Base-by-base conservation (phyloP, 306 rosid species). In the Prunus salicina region DNA sequence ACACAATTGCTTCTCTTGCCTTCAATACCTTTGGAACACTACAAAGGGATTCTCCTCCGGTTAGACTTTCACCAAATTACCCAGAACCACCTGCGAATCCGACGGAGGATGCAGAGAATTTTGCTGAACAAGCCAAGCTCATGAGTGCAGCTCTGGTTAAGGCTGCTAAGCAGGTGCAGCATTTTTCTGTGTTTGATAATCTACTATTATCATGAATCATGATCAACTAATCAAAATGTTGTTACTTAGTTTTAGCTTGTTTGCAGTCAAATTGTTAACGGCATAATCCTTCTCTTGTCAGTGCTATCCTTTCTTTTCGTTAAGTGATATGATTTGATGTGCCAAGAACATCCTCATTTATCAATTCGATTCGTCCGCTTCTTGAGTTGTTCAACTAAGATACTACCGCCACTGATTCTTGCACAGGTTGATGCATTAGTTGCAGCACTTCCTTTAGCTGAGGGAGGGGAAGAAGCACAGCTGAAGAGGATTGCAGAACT, bases 41-140 rank as follows among this genome's bases (percentile, higher is more conserved):
- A 66, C 98, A 94, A 82, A 90, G 98, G 78, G 98, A 94, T 66
- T 97, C 97, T 57, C 93, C 97, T 76, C 91, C 96, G n/a, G 91
- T 87, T 66, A 80, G 87, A 12, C 87, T 94, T 66, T 86, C 94
- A 6, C 89, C 89, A 60, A 87, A 83, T 69, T 93, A 93, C 79
- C 97, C 96, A 2, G 98, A 93, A 70, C 96, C 96, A 46, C 94
- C 97, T 1, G 63, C 88, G 0, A 89, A 83, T 49, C 85, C 89
- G 15, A 70, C 88, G 16, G 97, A 90, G 47, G 97, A 93, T 15
- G 79, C 79, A 5, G 30, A 84, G 3, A 88, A 69, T 56, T 81
- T 88, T 66, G 71, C 91, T 5, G 94, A 91, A 51, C 91, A 93
- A 63, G 93, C 97, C 74, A 93, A 93, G 84, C 82, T 79, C 70